These are phyloP conservation scores for Chlorella sp. DNA, from an alignment of 139 green algal genomes.

Conservation along the genomic window DNA sequence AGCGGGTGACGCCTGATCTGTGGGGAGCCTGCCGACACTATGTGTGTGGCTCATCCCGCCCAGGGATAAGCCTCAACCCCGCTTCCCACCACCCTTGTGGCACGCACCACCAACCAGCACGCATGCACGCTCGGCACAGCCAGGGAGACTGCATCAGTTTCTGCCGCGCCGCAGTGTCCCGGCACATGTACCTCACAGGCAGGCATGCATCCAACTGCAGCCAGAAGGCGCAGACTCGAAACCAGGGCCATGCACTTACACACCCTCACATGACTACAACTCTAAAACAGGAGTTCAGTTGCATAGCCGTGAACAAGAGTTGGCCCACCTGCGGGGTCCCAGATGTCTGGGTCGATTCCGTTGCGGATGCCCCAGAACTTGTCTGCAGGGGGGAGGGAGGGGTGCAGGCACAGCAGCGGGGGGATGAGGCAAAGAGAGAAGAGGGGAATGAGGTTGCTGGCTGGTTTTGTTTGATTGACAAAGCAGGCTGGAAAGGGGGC, in stretches of 20 bases:
- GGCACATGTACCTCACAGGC: no score
- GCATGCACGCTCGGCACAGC: background rate
- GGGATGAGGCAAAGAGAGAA: background rate
- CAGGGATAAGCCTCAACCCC: no score
- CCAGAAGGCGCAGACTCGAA: no score
- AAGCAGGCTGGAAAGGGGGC: background rate
- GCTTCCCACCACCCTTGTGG: no score
- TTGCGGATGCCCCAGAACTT: conserved; percentile 95
- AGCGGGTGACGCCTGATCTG: no score
- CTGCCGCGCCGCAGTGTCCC: no score
- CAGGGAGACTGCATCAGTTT: background rate
- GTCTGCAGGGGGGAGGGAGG: background rate
- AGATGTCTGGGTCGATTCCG: conserved; percentile 98
- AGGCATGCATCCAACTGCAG: no score
- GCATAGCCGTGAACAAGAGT: background rate
- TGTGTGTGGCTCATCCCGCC: no score
- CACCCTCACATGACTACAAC: no score
- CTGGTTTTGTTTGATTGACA: background rate
- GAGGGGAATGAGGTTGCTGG: background rate
- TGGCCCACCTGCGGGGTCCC: conserved; percentile 87
- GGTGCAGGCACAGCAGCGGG: background rate
- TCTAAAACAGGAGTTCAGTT: no score
- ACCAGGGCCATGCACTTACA: no score
- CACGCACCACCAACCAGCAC: background rate
- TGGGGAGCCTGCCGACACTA: no score